These are phyloP conservation scores for Myxozyma mucilagina DNA, from an alignment of 805 yeast genomes.

Conservation along the genomic window DNA sequence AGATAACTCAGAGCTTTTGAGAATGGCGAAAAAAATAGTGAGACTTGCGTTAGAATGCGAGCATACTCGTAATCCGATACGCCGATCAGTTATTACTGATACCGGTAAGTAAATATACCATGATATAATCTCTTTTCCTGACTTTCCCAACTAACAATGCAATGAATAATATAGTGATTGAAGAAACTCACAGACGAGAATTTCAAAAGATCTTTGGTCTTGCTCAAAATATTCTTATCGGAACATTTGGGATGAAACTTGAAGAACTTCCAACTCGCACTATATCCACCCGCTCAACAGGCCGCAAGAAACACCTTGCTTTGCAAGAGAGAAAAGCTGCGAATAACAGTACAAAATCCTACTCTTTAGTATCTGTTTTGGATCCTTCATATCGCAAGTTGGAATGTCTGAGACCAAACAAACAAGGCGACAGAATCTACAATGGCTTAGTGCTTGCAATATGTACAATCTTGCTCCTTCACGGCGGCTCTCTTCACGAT, in stretches of 20 bases:
- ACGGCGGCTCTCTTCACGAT: slow-evolving; percentile 17
- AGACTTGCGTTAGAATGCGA: slow-evolving; percentile 21
- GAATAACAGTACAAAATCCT: slow-evolving; percentile 8
- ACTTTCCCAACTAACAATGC: neutral
- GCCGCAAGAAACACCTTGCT: slow-evolving; percentile 3
- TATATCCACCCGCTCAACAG: slow-evolving; percentile 1
- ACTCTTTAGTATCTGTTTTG: slow-evolving; percentile 10
- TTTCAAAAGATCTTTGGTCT: slow-evolving; percentile 15
- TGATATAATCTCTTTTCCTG: no score
- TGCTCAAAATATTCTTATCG: slow-evolving; percentile 16
- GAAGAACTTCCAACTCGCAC: slow-evolving; percentile 24
- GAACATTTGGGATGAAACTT: slow-evolving; percentile 16
- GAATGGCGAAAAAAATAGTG: slow-evolving; percentile 30
- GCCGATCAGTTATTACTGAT: slow-evolving; percentile 19
- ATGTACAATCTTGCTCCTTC: slow-evolving; percentile 14
- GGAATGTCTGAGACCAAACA: slow-evolving; percentile 3
- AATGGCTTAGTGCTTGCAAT: slow-evolving; percentile 13
- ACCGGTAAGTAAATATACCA: slow-evolving; percentile 11
- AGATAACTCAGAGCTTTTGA: slow-evolving; percentile 6
- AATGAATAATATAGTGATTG: slow-evolving; percentile 14
- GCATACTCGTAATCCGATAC: slow-evolving; percentile 15
- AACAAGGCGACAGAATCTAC: slow-evolving; percentile 15
- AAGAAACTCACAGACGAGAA: slow-evolving; percentile 16
- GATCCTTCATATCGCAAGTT: slow-evolving; percentile 11
- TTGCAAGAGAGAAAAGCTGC: neutral